phyloP scores from a whole-genome alignment of 2,329 filamentous ascomycete species.

The Claviceps cyperi region DNA sequence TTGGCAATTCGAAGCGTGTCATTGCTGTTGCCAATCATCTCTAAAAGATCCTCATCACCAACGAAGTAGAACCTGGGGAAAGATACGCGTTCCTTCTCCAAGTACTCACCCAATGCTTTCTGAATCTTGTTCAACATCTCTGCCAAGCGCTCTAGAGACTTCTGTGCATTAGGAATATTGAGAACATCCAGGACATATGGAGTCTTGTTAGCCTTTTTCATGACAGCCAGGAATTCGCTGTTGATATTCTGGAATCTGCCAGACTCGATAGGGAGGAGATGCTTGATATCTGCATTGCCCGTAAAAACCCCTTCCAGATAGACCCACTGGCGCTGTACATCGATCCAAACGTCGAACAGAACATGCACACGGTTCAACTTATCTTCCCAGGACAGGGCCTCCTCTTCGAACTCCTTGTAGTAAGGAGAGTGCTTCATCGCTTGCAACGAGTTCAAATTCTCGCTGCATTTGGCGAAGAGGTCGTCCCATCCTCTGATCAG shows the following conservation, averaged over 20 bases:
- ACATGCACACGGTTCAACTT: slow-evolving; percentile 95
- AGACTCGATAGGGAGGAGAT: slow-evolving; percentile 89
- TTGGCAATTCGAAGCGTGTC: slow-evolving; percentile 93
- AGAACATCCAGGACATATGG: slow-evolving; percentile 92
- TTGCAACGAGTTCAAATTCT: slow-evolving; percentile 92
- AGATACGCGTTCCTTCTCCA: slow-evolving; percentile 92
- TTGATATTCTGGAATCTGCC: slow-evolving; percentile 98
- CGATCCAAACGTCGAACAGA: slow-evolving; percentile 98
- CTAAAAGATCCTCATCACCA: slow-evolving; percentile 90
- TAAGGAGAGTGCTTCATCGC: slow-evolving; percentile 99
- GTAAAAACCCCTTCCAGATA: slow-evolving; percentile 98
- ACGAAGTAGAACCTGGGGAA: slow-evolving; percentile 99
- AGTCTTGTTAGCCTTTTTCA: slow-evolving; percentile 98
- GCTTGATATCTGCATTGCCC: slow-evolving; percentile 97
- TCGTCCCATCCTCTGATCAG: slow-evolving; percentile 98
- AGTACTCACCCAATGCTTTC: slow-evolving; percentile 93
- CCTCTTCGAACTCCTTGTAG: slow-evolving; percentile 98
- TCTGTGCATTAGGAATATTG: slow-evolving; percentile 89
- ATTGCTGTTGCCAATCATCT: slow-evolving; percentile 99
- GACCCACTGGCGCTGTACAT: slow-evolving; percentile 99
- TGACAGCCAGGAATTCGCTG: slow-evolving; percentile 94
- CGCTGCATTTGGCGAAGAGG: slow-evolving; percentile 93
- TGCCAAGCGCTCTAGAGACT: slow-evolving; percentile 87
- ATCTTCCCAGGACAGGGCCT: slow-evolving; percentile 93
- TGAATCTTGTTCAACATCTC: slow-evolving; percentile 98